Conservation (phyloP, 2,329 filamentous ascomycete species). For the Fusarium incarnatum region DNA sequence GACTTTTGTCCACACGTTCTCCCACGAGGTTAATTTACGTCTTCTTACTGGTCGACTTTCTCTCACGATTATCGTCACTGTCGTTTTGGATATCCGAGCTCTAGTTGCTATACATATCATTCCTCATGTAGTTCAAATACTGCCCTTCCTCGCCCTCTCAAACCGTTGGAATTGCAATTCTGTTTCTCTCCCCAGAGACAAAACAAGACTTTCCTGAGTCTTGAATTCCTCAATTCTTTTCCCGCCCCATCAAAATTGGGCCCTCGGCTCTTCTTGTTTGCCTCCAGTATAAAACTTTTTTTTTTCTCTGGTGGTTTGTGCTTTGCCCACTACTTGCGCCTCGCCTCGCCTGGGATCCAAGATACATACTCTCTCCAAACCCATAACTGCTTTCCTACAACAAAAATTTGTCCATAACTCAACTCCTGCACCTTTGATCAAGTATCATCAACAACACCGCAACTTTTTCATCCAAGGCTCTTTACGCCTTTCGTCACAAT, state of each 20-base stretch:
- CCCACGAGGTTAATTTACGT: conserved; percentile 43
- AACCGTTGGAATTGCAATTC: neutral
- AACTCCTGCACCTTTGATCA: neutral
- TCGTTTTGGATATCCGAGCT: conserved; percentile 31
- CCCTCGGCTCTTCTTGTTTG: conserved; percentile 17
- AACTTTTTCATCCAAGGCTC: conserved; percentile 5
- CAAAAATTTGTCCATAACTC: neutral
- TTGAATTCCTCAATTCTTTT: conserved; percentile 16
- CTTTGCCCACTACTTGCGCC: conserved; percentile 6
- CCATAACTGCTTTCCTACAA: conserved; percentile 1
- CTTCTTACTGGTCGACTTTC: conserved; percentile 41
- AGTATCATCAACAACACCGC: neutral
- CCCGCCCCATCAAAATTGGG: conserved; percentile 9
- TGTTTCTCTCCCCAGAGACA: conserved; percentile 18
- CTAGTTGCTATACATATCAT: conserved; percentile 24
- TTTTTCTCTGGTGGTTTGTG: conserved; percentile 20
- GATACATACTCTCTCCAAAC: conserved; percentile 1
- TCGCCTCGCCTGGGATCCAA: conserved; percentile 5
- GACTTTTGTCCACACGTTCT: conserved; percentile 45
- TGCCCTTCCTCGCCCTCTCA: conserved; percentile 36
- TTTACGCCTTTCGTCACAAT: conserved; percentile 27
- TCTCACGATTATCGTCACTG: conserved; percentile 32
- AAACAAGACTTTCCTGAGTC: conserved; percentile 21
- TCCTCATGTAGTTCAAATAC: conserved; percentile 44
- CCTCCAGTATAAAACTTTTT: conserved; percentile 25